Base-by-base conservation (phyloP, 2,329 filamentous ascomycete species). In the Botryotinia calthae region DNA sequence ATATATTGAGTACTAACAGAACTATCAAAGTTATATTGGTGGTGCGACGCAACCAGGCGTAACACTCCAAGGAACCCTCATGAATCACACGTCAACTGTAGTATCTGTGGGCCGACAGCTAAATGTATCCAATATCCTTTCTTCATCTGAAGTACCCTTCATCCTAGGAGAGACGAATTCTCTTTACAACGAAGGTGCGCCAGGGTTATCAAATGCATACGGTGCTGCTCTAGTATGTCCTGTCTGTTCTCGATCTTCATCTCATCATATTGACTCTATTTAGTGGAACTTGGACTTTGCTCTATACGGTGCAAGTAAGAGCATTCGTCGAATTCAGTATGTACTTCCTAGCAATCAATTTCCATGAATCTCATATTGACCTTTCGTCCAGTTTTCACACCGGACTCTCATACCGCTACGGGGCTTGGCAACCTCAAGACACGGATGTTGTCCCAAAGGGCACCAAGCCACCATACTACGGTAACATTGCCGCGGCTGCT, bases 381-480 rank as follows among this genome's bases (percentile, higher is more conserved):
- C 12, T 9, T 22, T 40, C 18, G 4, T n/a, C 44, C 51, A 71
- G 69, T 78, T 88, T 91, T 87, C 89, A 91, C 80, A 86, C 87
- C 82, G 89, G 89, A 18, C 89, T 87, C 22, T 85, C 90, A 78
- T 91, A 88, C 78, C 84, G 88, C 12, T 91, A 91, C 78, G 84
- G 84, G 73, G 82, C 84, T 64, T 91, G 89, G 89, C 89, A 91
- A 77, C 88, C 89, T 0, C 76, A 90, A 62, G 77, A 82, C 7
- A 90, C 88, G 0, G 79, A 82, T 66, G 82, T 83, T 22, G 85
- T 85, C 0, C 81, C 82, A 12, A 82, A 84, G 2, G 89, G 88
- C 22, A 91, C 88, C 31, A 90, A 89, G 77, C 82, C 89, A 0
- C 88, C 89, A 0, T 92, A 90, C 79, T 91, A 91, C 76, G 89